Conservation (phyloP, 495 filamentous ascomycete genomes). For the Glutinoglossum americanum region DNA sequence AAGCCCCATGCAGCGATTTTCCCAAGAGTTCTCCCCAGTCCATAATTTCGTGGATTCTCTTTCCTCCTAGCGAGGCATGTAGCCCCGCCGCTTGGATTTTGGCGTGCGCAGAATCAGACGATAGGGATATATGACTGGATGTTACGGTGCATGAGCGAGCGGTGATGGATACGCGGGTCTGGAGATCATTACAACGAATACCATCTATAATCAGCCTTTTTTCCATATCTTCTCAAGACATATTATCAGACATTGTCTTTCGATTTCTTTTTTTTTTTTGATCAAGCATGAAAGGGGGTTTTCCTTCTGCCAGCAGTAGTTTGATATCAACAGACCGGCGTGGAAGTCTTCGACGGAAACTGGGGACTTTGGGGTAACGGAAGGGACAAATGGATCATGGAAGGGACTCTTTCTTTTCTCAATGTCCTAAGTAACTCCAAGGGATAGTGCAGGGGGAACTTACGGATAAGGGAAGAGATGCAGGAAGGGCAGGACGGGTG, state of each 20-base stretch:
- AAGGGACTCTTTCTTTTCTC: background rate
- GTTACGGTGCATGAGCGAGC: slow-evolving; percentile 2
- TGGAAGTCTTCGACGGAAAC: background rate
- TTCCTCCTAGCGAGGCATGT: background rate
- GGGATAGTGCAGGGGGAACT: background rate
- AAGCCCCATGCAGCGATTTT: background rate
- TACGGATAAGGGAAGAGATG: background rate
- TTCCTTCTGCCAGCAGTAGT: background rate
- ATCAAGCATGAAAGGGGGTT: background rate
- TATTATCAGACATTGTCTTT: background rate
- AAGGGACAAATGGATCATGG: background rate
- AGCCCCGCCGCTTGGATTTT: slow-evolving; percentile 2
- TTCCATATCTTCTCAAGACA: background rate
- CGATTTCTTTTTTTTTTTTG: background rate
- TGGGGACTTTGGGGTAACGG: background rate
- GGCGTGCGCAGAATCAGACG: background rate
- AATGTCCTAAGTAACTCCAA: background rate
- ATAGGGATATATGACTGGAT: background rate
- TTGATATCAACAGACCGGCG: background rate
- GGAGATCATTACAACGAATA: background rate
- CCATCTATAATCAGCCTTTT: background rate
- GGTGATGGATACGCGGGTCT: slow-evolving; percentile 1
- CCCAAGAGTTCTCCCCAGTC: slow-evolving; percentile 1
- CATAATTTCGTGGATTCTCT: slow-evolving; percentile 3
- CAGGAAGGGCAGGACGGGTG: slow-evolving; percentile 6